Conservation (phyloP, 1,284 basidiomycete genomes). For the Ustilago bromivora region DNA sequence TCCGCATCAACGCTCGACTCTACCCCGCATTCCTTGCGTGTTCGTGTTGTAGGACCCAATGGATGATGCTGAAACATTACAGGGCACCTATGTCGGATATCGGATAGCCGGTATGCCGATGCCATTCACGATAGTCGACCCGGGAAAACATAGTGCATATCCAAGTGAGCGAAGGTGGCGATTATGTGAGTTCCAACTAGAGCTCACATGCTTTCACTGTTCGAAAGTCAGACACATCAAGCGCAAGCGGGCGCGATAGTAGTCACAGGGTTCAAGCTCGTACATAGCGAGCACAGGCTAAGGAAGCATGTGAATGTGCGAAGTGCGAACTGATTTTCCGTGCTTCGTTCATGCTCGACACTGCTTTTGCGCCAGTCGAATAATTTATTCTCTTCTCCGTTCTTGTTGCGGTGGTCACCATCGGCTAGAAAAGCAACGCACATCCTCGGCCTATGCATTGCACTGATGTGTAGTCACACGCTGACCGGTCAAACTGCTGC, state of each 20-base stretch:
- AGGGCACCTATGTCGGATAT: too few relatives aligned
- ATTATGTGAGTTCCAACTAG: too few relatives aligned
- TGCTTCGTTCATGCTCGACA: background rate
- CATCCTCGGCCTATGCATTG: background rate
- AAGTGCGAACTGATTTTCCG: background rate
- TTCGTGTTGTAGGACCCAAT: too few relatives aligned
- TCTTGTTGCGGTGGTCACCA: constrained; percentile 11
- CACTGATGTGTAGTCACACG: background rate
- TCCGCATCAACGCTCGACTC: background rate
- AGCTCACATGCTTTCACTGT: background rate
- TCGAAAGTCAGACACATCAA: background rate
- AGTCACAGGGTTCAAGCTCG: background rate
- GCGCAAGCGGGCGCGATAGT: background rate
- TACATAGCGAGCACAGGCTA: background rate
- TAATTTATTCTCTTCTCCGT: background rate
- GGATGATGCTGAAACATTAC: too few relatives aligned
- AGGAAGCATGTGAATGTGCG: background rate
- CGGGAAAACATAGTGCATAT: too few relatives aligned
- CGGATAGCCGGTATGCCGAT: too few relatives aligned
- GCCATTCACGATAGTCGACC: too few relatives aligned
- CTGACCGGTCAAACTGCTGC: background rate
- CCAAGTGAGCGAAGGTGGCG: too few relatives aligned
- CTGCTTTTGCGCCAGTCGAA: background rate
- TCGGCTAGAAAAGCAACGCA: constrained; percentile 3
- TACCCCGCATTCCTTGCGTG: background rate